Conservation (phyloP, 257 asterid genomes). For the Solanum sejunctum region DNA sequence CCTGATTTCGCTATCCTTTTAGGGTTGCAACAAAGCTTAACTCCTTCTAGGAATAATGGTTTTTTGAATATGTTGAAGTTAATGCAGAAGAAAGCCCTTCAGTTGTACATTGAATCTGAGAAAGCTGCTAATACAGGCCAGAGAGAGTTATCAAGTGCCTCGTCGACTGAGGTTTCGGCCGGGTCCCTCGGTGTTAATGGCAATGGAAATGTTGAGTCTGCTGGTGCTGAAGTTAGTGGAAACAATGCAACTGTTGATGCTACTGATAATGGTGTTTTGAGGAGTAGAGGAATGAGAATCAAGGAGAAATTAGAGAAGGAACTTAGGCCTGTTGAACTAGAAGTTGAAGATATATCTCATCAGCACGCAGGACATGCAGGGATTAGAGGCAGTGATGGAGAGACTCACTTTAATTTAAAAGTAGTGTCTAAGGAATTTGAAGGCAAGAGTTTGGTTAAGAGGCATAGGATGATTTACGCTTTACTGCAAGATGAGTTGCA, state of each 20-base stretch:
- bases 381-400: constrained; percentile 58
- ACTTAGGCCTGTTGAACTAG: constrained; percentile 35
- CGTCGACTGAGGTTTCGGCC: constrained; percentile 6
- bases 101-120: constrained; percentile 43
- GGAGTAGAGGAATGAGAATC: constrained; percentile 53
- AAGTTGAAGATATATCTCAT: constrained; percentile 70
- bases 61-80: constrained; percentile 83
- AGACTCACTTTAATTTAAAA: constrained; percentile 73
- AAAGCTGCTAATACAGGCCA: constrained; percentile 3
- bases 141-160: not conserved
- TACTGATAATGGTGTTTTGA: constrained; percentile 23
- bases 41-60: constrained; percentile 76
- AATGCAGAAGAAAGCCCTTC: constrained; percentile 80
- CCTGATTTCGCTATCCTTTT: constrained; percentile 69
- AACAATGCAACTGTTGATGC: not conserved
- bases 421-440: constrained; percentile 65
- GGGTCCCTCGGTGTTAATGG: not conserved
- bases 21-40: constrained; percentile 68
- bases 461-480: constrained; percentile 67
- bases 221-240: constrained; percentile 8
- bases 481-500: constrained; percentile 76
- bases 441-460: constrained; percentile 88
- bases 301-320: constrained; percentile 43
- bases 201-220: constrained; percentile 10
- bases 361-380: constrained; percentile 89